Conservation (phyloP, 257 asterid genomes). For the Fraxinus excelsior region DNA sequence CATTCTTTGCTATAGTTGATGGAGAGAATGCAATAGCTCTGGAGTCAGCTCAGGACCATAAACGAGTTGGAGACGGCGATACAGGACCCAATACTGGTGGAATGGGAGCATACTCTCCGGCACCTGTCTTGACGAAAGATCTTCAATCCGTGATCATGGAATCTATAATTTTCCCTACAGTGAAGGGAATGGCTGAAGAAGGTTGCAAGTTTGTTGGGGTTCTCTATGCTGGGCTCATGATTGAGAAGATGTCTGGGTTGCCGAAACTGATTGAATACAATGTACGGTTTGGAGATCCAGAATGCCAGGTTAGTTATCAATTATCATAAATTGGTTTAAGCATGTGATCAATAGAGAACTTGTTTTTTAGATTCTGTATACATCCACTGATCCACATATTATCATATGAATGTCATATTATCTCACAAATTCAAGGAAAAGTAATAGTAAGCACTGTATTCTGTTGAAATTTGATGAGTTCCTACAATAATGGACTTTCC, state of each 20-base stretch:
- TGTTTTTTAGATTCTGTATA: too few relatives aligned
- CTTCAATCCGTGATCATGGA: constrained; percentile 76
- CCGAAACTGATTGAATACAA: constrained; percentile 95
- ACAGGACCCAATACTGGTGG: constrained; percentile 97
- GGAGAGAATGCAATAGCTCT: constrained; percentile 89
- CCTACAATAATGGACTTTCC: background rate
- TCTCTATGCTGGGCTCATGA: constrained; percentile 91
- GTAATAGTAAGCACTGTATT: background rate
- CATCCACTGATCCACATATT: background rate
- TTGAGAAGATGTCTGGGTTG: constrained; percentile 80
- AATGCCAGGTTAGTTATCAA: constrained; percentile 83
- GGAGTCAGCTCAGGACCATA: constrained; percentile 97
- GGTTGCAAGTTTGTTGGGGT: constrained; percentile 96
- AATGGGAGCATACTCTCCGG: constrained; percentile 98
- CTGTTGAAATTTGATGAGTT: background rate
- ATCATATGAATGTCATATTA: too few relatives aligned
- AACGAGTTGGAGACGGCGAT: constrained; percentile 94
- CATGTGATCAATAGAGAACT: background rate
- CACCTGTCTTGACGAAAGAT: constrained; percentile 81
- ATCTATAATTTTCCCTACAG: constrained; percentile 83
- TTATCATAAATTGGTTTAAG: constrained; percentile 8
- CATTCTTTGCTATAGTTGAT: constrained; percentile 89
- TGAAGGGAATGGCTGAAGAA: constrained; percentile 85
- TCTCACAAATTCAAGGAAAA: too few relatives aligned
- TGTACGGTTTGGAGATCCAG: constrained; percentile 97